Base-by-base conservation (phyloP, 331 rosid species). In the Phaseolus coccineus region DNA sequence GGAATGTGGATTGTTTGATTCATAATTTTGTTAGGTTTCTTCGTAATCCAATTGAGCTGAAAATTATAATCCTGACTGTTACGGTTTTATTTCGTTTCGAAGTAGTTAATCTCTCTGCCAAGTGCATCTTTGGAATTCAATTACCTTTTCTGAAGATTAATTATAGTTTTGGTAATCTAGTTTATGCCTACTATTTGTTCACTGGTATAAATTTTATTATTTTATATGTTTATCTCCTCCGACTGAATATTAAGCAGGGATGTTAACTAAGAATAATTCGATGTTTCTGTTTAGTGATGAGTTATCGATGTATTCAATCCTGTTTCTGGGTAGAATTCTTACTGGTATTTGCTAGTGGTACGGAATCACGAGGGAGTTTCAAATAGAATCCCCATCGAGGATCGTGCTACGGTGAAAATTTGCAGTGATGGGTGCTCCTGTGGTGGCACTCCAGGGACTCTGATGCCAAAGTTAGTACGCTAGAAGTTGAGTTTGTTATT, bases 1-100 rank as follows among this genome's bases (percentile, higher is more conserved):
- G 50, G 59, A 68, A 75, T 69, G 85, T 76, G 35, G 48, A 71
- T 77, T 22, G 57, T 27, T 37, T 69, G 73, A 76, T 76, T 37
- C 59, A 5, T 64, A 39, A 13, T 39, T 35, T 24, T 58, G 51
- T 40, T 19, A n/a, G 52, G 30, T 58, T 40, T 48, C 24, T 3
- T 73, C 62, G 59, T 13, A 37, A 57, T 58, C 50, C 56, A 6
- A 24, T 51, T 58, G 42, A 31, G 27, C 37, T 24, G 19, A 42
- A 33, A 46, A 16, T 57, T 16, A 3, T 33, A 55, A 25, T 25
- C 64, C 2, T 62, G 5, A 33, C 13, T 1, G 8, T 44, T 31
- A 53, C 77, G 9, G n/a, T 57, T 76, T 61, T 40, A 51, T 61
- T 70, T 59, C 59, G 35, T 39, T 52, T 58, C 73, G 61, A 48